phyloP scores from a whole-genome alignment of 257 asterid genomes.

The Coffea eugenioides region DNA sequence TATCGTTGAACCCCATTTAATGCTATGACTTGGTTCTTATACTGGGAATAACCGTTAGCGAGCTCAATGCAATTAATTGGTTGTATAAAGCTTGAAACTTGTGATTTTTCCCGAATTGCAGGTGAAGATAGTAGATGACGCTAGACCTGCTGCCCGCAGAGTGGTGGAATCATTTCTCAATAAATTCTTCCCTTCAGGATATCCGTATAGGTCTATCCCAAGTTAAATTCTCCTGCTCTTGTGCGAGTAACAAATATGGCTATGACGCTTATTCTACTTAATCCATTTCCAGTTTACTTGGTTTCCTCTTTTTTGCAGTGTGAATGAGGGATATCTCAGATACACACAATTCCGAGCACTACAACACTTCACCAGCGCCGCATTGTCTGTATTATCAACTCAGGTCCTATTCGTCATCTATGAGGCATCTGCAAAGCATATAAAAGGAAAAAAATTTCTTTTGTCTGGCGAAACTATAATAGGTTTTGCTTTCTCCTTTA shows the following conservation, averaged over 20 bases:
- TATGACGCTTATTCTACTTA: neutral
- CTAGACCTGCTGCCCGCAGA: slow-evolving; percentile 64
- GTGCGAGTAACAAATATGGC: neutral
- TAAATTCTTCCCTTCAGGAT: slow-evolving; percentile 91
- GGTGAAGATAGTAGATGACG: slow-evolving; percentile 75
- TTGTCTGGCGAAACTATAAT: neutral
- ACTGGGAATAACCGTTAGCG: neutral
- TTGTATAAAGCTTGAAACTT: neutral
- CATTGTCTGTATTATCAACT: slow-evolving; percentile 88
- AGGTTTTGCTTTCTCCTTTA: no score
- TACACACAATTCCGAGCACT: slow-evolving; percentile 94
- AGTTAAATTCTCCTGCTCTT: neutral
- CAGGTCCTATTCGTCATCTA: slow-evolving; percentile 64
- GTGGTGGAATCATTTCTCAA: slow-evolving; percentile 68
- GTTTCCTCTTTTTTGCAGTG: slow-evolving; percentile 52
- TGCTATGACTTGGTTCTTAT: neutral
- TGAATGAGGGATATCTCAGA: slow-evolving; percentile 89
- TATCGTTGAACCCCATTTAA: neutral
- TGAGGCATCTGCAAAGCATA: slow-evolving; percentile 10
- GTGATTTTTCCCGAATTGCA: slow-evolving; percentile 26
- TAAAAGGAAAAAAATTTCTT: neutral
- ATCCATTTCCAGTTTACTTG: slow-evolving; percentile 1
- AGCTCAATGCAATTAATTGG: neutral
- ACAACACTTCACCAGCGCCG: slow-evolving; percentile 93
- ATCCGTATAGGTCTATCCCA: slow-evolving; percentile 70